These are phyloP conservation scores for Globisporangium alternatum DNA, from an alignment of 352 stramenopile species.

Conservation along the genomic window DNA sequence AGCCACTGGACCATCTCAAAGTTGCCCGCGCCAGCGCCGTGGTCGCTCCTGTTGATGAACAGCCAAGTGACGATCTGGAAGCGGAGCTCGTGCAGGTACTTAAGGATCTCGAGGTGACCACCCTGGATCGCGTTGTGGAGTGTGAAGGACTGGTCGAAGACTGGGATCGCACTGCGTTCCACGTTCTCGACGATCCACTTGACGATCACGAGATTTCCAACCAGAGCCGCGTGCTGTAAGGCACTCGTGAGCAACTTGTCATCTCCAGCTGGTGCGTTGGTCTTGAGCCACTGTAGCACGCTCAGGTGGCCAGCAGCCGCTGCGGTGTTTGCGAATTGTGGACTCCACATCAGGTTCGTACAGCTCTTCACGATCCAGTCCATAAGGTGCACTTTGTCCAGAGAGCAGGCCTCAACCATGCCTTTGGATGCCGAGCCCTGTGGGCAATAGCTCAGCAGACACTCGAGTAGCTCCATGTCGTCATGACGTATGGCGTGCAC, in stretches of 20 bases:
- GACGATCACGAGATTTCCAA: not conserved
- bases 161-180: not conserved
- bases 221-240: not conserved
- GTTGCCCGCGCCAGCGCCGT: not conserved
- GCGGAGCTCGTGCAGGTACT: not conserved
- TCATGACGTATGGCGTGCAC: not conserved
- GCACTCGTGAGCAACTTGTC: not conserved
- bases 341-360: not conserved
- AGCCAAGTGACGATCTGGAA: not conserved
- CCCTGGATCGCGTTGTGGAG: not conserved
- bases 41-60: not conserved
- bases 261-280: not conserved
- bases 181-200: not conserved
- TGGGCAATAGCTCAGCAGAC: not conserved
- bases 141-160: not conserved
- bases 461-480: constrained; percentile 4
- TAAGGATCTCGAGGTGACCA: not conserved
- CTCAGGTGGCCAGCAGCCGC: not conserved
- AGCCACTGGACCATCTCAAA: not conserved
- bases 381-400: constrained; percentile 7
- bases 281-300: constrained; percentile 7
- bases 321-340: not conserved
- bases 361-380: not conserved
- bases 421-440: not conserved
- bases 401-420: not conserved